Evolutionary conservation across 768 basidiomycete genomes (phyloP).

Genomic region (Brasilioporus rufonigricans): DNA sequence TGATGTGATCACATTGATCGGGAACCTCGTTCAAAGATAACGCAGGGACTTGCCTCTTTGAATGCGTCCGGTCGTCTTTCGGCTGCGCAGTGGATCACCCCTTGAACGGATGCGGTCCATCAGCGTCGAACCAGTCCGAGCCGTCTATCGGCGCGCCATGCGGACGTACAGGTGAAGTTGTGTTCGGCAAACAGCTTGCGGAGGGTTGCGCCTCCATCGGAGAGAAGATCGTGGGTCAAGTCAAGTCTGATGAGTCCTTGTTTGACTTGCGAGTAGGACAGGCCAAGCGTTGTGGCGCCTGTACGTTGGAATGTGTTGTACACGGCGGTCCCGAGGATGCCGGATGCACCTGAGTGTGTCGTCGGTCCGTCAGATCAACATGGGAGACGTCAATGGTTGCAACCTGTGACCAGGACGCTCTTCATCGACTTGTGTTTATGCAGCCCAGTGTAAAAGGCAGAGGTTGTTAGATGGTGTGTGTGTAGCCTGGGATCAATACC

Average conservation of each 20-base stretch:
- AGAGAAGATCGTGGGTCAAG: conserved; percentile 48
- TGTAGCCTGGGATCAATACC: too few relatives aligned
- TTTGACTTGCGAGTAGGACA: conserved; percentile 68
- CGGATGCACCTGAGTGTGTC: conserved; percentile 71
- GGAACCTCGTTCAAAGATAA: neutral
- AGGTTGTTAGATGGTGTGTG: too few relatives aligned
- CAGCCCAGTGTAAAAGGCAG: too few relatives aligned
- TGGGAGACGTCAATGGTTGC: neutral
- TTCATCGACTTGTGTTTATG: conserved; percentile 29
- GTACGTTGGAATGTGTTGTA: conserved; percentile 57
- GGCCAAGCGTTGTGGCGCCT: conserved; percentile 52
- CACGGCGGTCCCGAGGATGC: conserved; percentile 83
- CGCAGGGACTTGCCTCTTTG: conserved; percentile 59
- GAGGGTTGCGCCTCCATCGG: conserved; percentile 39
- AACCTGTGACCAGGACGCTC: conserved; percentile 61
- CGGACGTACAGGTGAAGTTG: conserved; percentile 66
- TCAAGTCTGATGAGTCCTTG: conserved; percentile 60
- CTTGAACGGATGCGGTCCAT: conserved; percentile 33
- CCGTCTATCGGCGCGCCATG: too few relatives aligned
- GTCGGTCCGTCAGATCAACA: conserved; percentile 11
- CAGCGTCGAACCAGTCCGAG: neutral
- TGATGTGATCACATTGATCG: neutral
- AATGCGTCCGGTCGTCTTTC: conserved; percentile 92
- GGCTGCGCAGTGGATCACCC: conserved; percentile 94
- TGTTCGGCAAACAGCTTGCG: conserved; percentile 52